Conservation (phyloP, 805 yeast genomes). For the Myxozyma neotropica region DNA sequence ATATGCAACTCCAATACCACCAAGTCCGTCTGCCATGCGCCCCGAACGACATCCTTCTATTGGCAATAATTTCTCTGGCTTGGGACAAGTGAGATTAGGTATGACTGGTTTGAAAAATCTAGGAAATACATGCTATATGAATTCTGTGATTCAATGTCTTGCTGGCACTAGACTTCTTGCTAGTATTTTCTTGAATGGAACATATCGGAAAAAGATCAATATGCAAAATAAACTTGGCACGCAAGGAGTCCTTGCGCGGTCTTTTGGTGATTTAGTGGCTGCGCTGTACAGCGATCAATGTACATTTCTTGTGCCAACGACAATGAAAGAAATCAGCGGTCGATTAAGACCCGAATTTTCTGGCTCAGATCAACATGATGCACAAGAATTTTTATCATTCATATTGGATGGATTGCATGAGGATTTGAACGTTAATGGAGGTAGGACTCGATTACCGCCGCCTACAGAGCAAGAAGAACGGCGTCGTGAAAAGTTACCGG, state of each 20-base stretch:
- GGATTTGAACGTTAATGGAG: constrained; percentile 72
- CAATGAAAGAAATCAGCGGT: constrained; percentile 70
- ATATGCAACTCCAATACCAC: constrained; percentile 11
- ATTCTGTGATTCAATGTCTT: constrained; percentile 84
- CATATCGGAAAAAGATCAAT: constrained; percentile 70
- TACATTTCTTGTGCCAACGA: constrained; percentile 57
- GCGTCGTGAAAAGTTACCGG: constrained; percentile 68
- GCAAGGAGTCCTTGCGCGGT: constrained; percentile 72
- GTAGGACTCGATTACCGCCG: constrained; percentile 56
- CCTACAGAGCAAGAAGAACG: constrained; percentile 72
- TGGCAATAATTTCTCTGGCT: constrained; percentile 22
- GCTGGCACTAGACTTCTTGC: constrained; percentile 70
- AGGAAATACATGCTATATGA: constrained; percentile 94
- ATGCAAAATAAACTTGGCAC: constrained; percentile 74
- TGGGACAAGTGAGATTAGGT: constrained; percentile 31
- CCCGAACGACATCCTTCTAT: constrained; percentile 22
- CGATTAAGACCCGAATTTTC: constrained; percentile 65
- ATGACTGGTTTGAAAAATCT: constrained; percentile 75
- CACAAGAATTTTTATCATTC: constrained; percentile 78
- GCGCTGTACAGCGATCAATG: constrained; percentile 56
- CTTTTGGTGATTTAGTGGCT: constrained; percentile 60
- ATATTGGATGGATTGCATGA: constrained; percentile 78
- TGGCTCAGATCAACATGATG: constrained; percentile 78
- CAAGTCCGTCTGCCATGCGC: constrained; percentile 7
- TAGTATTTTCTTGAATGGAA: constrained; percentile 60